Evolutionary conservation across 208 protist species (phyloP), one percentile per base, ranked within the genome.

Genomic region (Acanthamoeba healyi): DNA sequence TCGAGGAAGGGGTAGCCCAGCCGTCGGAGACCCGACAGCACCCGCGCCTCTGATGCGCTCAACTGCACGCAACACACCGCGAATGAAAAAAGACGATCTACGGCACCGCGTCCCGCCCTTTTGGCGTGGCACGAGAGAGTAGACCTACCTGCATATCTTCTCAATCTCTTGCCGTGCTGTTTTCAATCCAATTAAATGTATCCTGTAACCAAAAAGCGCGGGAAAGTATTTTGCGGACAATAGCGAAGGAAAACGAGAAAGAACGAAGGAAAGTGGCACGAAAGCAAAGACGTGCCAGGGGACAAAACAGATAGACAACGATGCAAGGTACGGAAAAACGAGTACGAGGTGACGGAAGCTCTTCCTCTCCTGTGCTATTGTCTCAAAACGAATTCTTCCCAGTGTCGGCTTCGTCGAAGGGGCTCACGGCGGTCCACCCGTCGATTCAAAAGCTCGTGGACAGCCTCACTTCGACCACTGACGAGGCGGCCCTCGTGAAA

Each of bases 401-500:
- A 86, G 77, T 86, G 4, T 86, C 77, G 77, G 77, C 77, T 7
- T 58, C 77, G 24, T 26, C 77, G 29, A 86, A 86, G 36, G 77
- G 77, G 6, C 77, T 86, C 44, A 38, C 77, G 10, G 77, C 46
- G 5, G 77, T 86, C 14, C 77, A 86, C 32, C 77, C 77, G 12
- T 86, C 77, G 14, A 86, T 86, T 22, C 77, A 86, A 86, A 86
- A 86, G 26, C 44, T 86, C 4, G 77, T 86, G 22, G 77, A 86
- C 46, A 58, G 77, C 9, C 77, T 86, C 24, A 38, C 44, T 6
- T 40, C 77, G 4, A 12, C 77, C 17, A 15, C 38, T 44, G 77
- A 86, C 38, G 77, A 86, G 5, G 77, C 44, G 5, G 38, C 77
- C 42, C 42, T 86, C 0, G 29, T 86, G 3, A 86, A 86, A 26